Percentiles rank a stretch among this genome's conserved stretches.
Conservation (phyloP, 2,329 filamentous ascomycete species). For the Penicillium sp. region DNA sequence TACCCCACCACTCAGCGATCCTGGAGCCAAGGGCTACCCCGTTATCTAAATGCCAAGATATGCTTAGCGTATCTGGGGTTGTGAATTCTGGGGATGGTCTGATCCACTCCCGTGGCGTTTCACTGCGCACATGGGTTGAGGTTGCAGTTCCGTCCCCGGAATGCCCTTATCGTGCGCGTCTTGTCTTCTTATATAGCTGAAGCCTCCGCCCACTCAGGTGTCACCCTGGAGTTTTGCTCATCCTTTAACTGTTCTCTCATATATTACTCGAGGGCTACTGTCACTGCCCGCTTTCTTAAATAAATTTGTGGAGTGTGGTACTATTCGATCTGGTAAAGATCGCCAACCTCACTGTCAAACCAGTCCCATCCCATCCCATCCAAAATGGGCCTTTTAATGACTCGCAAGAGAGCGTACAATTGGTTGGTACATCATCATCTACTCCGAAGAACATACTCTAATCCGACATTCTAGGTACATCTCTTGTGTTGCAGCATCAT, state of each 20-base stretch:
- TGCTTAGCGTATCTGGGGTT: slow-evolving; percentile 22
- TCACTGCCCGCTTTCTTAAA: neutral
- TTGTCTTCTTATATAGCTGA: slow-evolving; percentile 1
- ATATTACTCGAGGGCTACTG: neutral
- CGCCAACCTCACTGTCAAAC: neutral
- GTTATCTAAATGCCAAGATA: slow-evolving; percentile 17
- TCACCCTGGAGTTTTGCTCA: neutral
- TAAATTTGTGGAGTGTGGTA: neutral
- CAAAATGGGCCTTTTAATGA: slow-evolving; percentile 23
- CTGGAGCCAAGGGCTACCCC: slow-evolving; percentile 11
- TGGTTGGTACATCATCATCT: slow-evolving; percentile 20
- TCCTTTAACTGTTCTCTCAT: neutral
- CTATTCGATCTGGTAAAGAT: neutral
- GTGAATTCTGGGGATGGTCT: slow-evolving; percentile 8
- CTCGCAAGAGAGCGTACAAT: slow-evolving; percentile 33
- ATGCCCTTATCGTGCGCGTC: slow-evolving; percentile 1
- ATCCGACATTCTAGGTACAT: slow-evolving; percentile 53
- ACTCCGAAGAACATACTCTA: neutral
- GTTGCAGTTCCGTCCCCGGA: slow-evolving; percentile 3
- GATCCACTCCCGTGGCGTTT: slow-evolving; percentile 16
- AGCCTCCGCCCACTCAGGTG: neutral
- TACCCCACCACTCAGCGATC: slow-evolving; percentile 32
- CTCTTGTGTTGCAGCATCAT: slow-evolving; percentile 67
- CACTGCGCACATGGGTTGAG: slow-evolving; percentile 8
- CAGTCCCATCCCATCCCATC: neutral